Conservation (phyloP, 306 rosid species). For the Cotoneaster glaucophyllus region DNA sequence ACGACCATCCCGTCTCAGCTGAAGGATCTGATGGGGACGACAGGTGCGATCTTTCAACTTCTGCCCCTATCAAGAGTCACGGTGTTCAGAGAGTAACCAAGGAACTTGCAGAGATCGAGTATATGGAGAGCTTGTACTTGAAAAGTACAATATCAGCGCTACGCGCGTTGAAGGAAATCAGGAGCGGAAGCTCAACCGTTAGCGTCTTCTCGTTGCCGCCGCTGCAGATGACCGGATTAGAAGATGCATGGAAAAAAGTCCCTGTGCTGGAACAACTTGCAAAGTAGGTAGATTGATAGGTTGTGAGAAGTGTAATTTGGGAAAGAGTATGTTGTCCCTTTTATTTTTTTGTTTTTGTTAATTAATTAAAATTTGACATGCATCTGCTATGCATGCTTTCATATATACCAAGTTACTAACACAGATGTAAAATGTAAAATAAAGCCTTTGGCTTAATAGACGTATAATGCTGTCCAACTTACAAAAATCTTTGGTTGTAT, state of each 20-base stretch:
- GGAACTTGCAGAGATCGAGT: conserved; percentile 75
- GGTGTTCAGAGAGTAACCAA: conserved; percentile 39
- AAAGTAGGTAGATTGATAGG: conserved; percentile 11
- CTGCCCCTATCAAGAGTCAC: conserved; percentile 36
- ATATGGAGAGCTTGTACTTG: conserved; percentile 80
- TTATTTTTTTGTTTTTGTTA: background rate
- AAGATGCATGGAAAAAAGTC: conserved; percentile 23
- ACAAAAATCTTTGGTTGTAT: background rate
- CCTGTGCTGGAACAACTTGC: conserved; percentile 31
- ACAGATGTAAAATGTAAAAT: conserved; percentile 45
- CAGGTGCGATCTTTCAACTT: conserved; percentile 51
- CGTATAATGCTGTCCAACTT: conserved; percentile 8
- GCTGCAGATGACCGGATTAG: conserved; percentile 41
- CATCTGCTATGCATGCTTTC: conserved; percentile 28
- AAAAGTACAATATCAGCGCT: conserved; percentile 76
- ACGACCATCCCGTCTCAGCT: conserved; percentile 32
- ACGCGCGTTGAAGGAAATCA: conserved; percentile 75
- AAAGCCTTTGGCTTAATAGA: conserved; percentile 21
- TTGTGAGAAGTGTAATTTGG: conserved; percentile 21
- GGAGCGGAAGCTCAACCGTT: conserved; percentile 88
- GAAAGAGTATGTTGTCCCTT: conserved; percentile 18
- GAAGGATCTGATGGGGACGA: conserved; percentile 42
- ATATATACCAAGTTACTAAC: conserved; percentile 41
- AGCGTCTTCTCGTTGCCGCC: conserved; percentile 87
- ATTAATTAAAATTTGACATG: conserved; percentile 8